Base-by-base conservation (phyloP, 2,329 filamentous ascomycete genomes). In the Aspergillus nomiae region DNA sequence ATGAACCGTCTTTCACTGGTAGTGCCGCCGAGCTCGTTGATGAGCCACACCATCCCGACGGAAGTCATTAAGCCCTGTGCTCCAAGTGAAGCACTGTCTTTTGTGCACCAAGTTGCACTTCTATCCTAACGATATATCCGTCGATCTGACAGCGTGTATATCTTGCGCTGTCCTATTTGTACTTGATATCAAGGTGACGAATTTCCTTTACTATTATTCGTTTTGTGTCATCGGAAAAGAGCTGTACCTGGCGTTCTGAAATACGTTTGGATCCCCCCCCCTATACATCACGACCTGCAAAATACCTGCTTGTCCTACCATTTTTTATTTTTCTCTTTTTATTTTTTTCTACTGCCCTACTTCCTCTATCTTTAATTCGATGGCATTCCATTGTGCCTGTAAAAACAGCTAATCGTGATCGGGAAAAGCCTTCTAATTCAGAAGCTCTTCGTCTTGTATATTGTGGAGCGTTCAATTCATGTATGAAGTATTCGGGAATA, bases 21-120 rank as follows among this genome's bases (percentile, higher is more conserved):
- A 82, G 79, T 59, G 71, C 77, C 16, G 81, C 81, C 11, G 81
- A 83, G 65, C 69, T 82, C 21, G 79, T 83, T 12, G 74, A 79
- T 58, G 76, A 76, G 53, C 65, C 73, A 19, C 63, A 65, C 41
- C 69, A 68, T 11, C 24, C 41, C 16, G 65, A 61, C 28, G 59
- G 59, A 21, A 64, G 63, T 19, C 65, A 66, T 30, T 69, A 59
- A 60, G 46, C 36, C 48, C 58, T 43, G 38, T 50, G 59, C 32
- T 51, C 16, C 24, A 32, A n/a, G 4, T 51, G 48, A 51, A 51
- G 26, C 48, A 51, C 16, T 4, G 9, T 4, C 4, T 10, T 53
- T 36, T 56, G 6, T 48, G 14, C 16, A 14, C 24, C n/a, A 43
- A 45, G 30, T 38, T 54, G 51, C 51, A 38, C 51, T 54, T 36